Evolutionary conservation across 2,329 filamentous ascomycete genomes (phyloP), one percentile per base, ranked within the genome.

Genomic region (Coleophoma cylindrospora): DNA sequence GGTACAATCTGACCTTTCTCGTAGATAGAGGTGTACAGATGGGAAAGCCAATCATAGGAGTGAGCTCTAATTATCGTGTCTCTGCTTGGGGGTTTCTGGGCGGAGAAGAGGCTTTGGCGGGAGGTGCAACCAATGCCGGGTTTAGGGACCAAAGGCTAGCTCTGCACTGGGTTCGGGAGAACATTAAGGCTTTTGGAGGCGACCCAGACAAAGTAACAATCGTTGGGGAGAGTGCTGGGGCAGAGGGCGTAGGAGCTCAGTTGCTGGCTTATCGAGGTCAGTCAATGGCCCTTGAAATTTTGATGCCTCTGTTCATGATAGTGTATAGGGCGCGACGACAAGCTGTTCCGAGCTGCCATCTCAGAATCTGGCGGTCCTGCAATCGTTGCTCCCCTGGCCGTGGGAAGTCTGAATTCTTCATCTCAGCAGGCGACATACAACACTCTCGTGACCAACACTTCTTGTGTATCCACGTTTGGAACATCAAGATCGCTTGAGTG

Each of bases 251-350:
- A 7, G 59, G 59, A 0, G 47, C 50, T 3, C 59, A 61, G 7
- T 34, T 61, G 8, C 48, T 77, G 34, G 75, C 77, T 10, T 79
- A 81, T 53, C 74, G 73, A 34, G 79, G 79, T 1, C 68, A 74
- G 21, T 70, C 81, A n/a, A 7, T 32, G 8, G 2, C 8, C 10
- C 14, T 15, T 47, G 5, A n/a, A 32, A 14, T 4, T 32, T 8
- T 10, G 9, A 27, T 27, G 27, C 4, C 9, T 10, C 3, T 27
- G 7, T 17, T 37, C 3, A 12, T 14, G 32, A 12, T 2, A 8
- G 2, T 27, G 3, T 27, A 1, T 7, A 59, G 74, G 80, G 0
- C 68, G 77, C 32, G 71, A 83, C 47, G 78, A 83, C 49, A 65
- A 67, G 0, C 69, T 83, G 0, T 81, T 81, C 58, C 67, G 73